Conservation (phyloP, 1,284 basidiomycete genomes). For the Ceratorhiza oryzae-sativae region DNA sequence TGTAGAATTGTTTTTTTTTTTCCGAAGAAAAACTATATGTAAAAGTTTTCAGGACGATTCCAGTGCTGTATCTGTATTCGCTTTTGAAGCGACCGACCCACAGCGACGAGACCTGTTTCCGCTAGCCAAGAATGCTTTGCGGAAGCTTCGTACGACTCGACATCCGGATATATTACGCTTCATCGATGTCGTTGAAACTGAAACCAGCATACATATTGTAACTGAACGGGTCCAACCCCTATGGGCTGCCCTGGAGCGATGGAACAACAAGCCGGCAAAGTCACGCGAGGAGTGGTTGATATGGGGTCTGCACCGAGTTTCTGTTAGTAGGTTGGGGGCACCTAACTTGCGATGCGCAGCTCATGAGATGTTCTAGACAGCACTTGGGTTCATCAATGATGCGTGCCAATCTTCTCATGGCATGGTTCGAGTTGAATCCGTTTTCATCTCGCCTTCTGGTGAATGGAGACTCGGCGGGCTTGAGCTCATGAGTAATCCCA, state of each 20-base stretch:
- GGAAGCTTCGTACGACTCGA: conserved; percentile 88
- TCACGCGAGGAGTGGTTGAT: conserved; percentile 87
- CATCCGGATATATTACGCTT: conserved; percentile 97
- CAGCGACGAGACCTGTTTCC: conserved; percentile 68
- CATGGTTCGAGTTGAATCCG: conserved; percentile 75
- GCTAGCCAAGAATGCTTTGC: conserved; percentile 89
- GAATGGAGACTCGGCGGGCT: conserved; percentile 98
- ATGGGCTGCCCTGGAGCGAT: conserved; percentile 66
- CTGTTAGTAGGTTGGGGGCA: conserved; percentile 61
- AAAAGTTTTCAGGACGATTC: conserved; percentile 77
- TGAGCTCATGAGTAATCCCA: conserved; percentile 84
- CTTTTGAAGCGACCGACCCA: conserved; percentile 70
- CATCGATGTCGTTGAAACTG: conserved; percentile 91
- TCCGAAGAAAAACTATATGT: not conserved
- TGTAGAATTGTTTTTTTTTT: conserved; percentile 46
- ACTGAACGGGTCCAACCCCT: conserved; percentile 91
- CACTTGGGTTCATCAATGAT: conserved; percentile 90
- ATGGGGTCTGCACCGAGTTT: conserved; percentile 92
- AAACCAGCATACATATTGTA: conserved; percentile 88
- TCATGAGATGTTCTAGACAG: conserved; percentile 64
- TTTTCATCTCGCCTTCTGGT: conserved; percentile 90
- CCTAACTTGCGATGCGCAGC: not conserved
- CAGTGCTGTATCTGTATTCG: conserved; percentile 83
- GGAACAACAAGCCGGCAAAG: conserved; percentile 66
- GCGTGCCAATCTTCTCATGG: conserved; percentile 88